Percentiles rank a stretch among this genome's conserved stretches.
phyloP scores from a whole-genome alignment of 208 protist species.

The Acanthamoeba polyphaga region DNA sequence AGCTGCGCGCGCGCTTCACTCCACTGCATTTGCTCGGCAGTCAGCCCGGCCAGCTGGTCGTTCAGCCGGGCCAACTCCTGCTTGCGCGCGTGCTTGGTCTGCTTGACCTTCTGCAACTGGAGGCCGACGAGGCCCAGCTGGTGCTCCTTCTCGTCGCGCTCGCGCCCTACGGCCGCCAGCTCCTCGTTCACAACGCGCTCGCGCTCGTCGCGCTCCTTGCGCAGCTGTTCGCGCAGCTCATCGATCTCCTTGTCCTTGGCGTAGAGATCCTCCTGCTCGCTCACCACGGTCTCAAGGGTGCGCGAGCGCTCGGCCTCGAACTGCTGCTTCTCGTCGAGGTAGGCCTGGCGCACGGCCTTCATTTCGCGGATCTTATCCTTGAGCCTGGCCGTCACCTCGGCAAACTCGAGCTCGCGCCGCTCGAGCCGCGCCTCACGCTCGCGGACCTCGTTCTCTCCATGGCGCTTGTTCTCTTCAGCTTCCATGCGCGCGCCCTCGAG shows the following conservation, averaged over 20 bases:
- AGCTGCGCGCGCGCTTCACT: neutral
- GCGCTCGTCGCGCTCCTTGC: neutral
- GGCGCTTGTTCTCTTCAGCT: neutral
- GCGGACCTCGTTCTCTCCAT: neutral
- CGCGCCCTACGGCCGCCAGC: neutral
- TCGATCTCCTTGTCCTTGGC: conserved; percentile 12
- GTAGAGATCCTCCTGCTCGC: conserved; percentile 3
- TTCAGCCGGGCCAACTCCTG: neutral
- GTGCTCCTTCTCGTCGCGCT: conserved; percentile 6
- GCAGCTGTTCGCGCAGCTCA: neutral
- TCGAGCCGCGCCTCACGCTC: neutral
- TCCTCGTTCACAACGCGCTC: neutral
- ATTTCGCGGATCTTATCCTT: conserved; percentile 27
- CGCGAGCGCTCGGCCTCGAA: conserved; percentile 40
- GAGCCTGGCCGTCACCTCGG: neutral
- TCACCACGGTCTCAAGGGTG: neutral
- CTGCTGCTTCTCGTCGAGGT: conserved; percentile 37
- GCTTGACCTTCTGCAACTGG: conserved; percentile 17
- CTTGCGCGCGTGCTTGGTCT: conserved; percentile 25
- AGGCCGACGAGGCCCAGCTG: conserved; percentile 24
- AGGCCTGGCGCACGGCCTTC: neutral
- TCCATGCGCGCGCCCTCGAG: neutral
- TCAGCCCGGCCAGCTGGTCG: neutral
- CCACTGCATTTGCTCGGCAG: neutral
- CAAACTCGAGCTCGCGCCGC: neutral